phyloP scores from a whole-genome alignment of 805 yeast genomes.

The Nakazawaea laoshanensis region DNA sequence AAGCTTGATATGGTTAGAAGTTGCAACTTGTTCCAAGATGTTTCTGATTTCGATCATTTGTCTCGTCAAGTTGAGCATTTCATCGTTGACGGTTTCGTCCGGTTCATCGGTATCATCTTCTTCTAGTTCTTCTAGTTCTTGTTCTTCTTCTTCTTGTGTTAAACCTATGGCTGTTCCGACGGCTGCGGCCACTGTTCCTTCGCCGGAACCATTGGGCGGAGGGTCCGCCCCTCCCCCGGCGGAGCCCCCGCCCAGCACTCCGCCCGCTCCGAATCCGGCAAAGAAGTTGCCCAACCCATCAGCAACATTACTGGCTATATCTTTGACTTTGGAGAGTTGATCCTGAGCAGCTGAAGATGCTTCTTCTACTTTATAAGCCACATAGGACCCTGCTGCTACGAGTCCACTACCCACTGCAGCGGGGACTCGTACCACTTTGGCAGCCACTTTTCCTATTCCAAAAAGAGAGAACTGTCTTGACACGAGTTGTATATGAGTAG shows the following conservation, averaged over 20 bases:
- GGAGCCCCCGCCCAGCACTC: conserved; percentile 11
- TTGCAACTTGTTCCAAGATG: conserved; percentile 65
- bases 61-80: conserved; percentile 81
- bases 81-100: conserved; percentile 57
- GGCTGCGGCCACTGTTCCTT: conserved; percentile 44
- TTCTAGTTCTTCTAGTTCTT: conserved; percentile 37
- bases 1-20: conserved; percentile 64
- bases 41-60: conserved; percentile 96
- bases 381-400: conserved; percentile 92
- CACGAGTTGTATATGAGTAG: neutral
- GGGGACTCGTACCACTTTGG: conserved; percentile 54
- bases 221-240: conserved; percentile 25
- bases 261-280: conserved; percentile 23
- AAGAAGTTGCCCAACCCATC: conserved; percentile 40
- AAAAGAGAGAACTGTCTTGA: conserved; percentile 20
- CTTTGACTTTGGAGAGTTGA: conserved; percentile 53
- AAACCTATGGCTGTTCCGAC: conserved; percentile 40
- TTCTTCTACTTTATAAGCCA: conserved; percentile 87
- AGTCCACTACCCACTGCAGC: conserved; percentile 83
- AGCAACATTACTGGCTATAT: conserved; percentile 45
- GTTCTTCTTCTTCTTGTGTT: conserved; percentile 33
- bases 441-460: conserved; percentile 44
- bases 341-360: conserved; percentile 68
- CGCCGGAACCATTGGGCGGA: conserved; percentile 16
- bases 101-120: conserved; percentile 36